Evolutionary conservation across 2,329 filamentous ascomycete species (phyloP), one percentile per base, ranked within the genome.

Genomic region (Daldinia sp.): DNA sequence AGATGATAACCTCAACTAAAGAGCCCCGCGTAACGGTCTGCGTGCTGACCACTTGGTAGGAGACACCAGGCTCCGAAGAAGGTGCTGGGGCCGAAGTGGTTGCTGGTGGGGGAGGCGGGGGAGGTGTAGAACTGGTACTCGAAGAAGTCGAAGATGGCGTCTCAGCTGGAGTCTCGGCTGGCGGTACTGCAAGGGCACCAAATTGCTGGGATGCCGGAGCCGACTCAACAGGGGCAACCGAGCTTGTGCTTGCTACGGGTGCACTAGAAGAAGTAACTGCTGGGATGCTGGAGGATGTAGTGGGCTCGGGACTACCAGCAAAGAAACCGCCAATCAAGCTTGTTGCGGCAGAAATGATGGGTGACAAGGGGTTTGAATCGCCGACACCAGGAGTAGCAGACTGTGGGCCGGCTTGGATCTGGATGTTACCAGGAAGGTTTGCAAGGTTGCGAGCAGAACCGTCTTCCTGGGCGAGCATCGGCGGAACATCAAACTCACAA

Each of bases 381-480:
- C 39, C 69, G 48, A 67, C 41, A 62, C 72, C 59, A 67, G 67
- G 57, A n/a, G 72, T 72, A 42, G 65, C 76, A 6, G 72, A 73
- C 65, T 77, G 54, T 13, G 76, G 76, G 10, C 75, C 76, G 37
- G 68, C 74, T 53, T 79, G 76, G 66, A 91, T 83, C 5, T 78
- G 68, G 20, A 89, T 80, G 65, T 87, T 85, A 48, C 93, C 93
- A 4, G 93, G 93, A 20, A 97, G 86, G 48, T 84, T 82, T 12
- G 83, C 78, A 60, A 88, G 79, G 1, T 79, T 65, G 15, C 54
- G 37, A 12, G 68, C 74, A 12, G 64, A 20, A 37, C 56, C 70
- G 74, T 93, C 81, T 68, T 97, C 93, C 7, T 82, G 70, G 0
- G 78, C 76, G 20, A 96, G 78, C 0, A 76, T 72, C 0, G 79